Conservation (phyloP, 768 basidiomycete species). For the Leccinum barrowsii region DNA sequence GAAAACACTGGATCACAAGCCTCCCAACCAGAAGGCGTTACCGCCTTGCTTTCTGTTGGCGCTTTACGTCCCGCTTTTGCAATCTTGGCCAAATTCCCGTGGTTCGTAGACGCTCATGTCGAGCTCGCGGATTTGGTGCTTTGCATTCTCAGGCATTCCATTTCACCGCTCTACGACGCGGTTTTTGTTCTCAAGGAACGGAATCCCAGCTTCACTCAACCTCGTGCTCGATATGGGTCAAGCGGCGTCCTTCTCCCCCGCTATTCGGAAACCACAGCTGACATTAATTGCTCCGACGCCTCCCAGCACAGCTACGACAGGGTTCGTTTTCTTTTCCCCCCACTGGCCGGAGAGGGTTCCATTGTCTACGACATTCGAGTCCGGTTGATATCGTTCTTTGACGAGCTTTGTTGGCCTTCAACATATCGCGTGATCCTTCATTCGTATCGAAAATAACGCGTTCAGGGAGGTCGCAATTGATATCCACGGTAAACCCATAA, state of each 20-base stretch:
- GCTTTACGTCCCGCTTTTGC: conserved; percentile 74
- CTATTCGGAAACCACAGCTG: conserved; percentile 58
- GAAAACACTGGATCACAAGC: conserved; percentile 37
- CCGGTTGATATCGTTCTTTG: conserved; percentile 68
- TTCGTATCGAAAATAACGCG: conserved; percentile 80
- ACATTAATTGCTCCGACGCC: conserved; percentile 80
- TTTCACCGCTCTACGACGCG: conserved; percentile 62
- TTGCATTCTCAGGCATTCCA: conserved; percentile 65
- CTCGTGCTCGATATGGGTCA: conserved; percentile 61
- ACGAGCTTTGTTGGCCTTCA: conserved; percentile 76
- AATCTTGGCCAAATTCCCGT: conserved; percentile 79
- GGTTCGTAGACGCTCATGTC: conserved; percentile 76
- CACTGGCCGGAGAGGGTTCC: conserved; percentile 75
- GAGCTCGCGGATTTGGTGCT: conserved; percentile 87
- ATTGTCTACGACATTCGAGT: conserved; percentile 52
- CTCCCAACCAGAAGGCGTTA: conserved; percentile 75
- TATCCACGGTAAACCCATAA: conserved; percentile 44
- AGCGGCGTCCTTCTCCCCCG: conserved; percentile 51
- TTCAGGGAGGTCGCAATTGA: conserved; percentile 65
- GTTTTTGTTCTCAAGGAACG: conserved; percentile 52
- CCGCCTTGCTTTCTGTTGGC: conserved; percentile 82
- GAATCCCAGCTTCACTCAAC: conserved; percentile 57
- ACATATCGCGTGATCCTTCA: conserved; percentile 73
- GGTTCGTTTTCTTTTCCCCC: conserved; percentile 90
- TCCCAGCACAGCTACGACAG: conserved; percentile 65